These are phyloP conservation scores for Magnaporthiopsis rhizophila DNA, from an alignment of 2,329 filamentous ascomycete species.

Conservation along the genomic window DNA sequence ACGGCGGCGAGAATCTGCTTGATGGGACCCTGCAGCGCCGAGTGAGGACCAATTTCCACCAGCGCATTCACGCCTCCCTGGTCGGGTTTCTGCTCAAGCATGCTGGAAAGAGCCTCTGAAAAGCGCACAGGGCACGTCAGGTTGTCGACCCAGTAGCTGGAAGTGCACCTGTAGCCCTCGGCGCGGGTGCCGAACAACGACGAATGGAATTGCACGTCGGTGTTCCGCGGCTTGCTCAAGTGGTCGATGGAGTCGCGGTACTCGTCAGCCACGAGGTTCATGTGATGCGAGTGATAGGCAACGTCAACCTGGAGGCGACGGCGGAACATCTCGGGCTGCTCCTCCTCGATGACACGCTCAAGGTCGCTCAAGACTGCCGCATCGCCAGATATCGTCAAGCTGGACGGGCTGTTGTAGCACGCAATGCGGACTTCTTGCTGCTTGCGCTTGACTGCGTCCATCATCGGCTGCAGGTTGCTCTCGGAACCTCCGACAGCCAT, in stretches of 20 bases:
- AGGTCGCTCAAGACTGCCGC: not conserved
- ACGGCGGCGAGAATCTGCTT: constrained; percentile 12
- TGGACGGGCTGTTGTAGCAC: constrained; percentile 26
- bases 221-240: constrained; percentile 1
- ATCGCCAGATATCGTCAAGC: constrained; percentile 27
- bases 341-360: constrained; percentile 13
- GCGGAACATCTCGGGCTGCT: constrained; percentile 10
- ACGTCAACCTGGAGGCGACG: constrained; percentile 12
- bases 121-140: constrained; percentile 29
- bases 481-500: constrained; percentile 39
- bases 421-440: constrained; percentile 23
- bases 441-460: not conserved
- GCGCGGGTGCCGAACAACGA: constrained; percentile 34
- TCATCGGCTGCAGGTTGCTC: not conserved
- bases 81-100: constrained; percentile 12
- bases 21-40: constrained; percentile 14
- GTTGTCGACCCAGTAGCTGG: constrained; percentile 26
- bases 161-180: constrained; percentile 28
- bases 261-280: constrained; percentile 12
- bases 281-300: constrained; percentile 20
- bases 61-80: constrained; percentile 5
- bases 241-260: constrained; percentile 11
- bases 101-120: constrained; percentile 29
- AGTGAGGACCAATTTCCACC: constrained; percentile 17
- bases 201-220: constrained; percentile 31